Evolutionary conservation across 148 eudicot genomes (phyloP).

Genomic region (Rhododendron kiyosumense): DNA sequence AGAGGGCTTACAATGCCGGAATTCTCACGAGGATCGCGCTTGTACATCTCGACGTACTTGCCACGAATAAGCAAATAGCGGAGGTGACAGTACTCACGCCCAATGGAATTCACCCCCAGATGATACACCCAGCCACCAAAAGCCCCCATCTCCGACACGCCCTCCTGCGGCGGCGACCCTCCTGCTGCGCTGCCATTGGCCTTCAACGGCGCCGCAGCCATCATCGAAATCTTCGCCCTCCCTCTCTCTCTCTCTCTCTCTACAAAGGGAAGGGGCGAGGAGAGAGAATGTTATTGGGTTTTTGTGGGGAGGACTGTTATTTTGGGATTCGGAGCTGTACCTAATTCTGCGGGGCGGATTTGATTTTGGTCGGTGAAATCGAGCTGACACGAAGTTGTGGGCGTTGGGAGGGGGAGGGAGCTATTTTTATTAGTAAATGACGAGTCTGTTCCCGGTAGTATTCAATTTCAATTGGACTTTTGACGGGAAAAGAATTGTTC

Average conservation of each 20-base stretch:
- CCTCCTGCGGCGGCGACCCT: background rate
- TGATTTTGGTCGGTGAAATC: background rate
- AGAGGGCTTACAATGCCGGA: slow-evolving; percentile 54
- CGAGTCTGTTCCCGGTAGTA: background rate
- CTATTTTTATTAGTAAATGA: background rate
- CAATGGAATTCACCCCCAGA: slow-evolving; percentile 70
- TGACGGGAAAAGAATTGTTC: background rate
- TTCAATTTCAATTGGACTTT: background rate
- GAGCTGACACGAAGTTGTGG: background rate
- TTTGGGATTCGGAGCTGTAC: background rate
- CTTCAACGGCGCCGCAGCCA: slow-evolving; percentile 8
- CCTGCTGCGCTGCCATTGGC: background rate
- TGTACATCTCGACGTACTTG: slow-evolving; percentile 79
- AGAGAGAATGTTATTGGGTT: background rate
- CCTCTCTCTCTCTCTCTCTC: background rate
- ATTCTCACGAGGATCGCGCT: slow-evolving; percentile 73
- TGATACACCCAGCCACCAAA: slow-evolving; percentile 95
- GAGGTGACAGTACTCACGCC: slow-evolving; percentile 69
- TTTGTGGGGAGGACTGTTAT: background rate
- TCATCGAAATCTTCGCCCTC: background rate
- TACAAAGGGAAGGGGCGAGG: background rate
- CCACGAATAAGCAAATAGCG: slow-evolving; percentile 70
- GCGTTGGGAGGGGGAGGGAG: background rate
- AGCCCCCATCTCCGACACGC: slow-evolving; percentile 6
- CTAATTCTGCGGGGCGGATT: background rate